Conservation (phyloP, 768 basidiomycete species). For the Lentinula aciculospora region DNA sequence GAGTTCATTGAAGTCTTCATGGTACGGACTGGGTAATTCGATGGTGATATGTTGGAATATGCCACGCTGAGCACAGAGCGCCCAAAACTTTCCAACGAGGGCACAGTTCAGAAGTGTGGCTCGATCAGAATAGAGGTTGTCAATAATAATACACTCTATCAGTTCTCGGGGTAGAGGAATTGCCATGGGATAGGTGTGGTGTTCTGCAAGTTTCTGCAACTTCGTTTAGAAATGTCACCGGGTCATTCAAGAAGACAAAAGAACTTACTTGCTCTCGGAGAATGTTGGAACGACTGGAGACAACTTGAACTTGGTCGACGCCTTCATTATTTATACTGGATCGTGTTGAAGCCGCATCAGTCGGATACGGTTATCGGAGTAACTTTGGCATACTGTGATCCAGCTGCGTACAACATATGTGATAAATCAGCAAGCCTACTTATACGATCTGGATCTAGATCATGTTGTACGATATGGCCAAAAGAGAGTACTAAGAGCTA, state of each 20-base stretch:
- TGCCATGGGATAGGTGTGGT: not conserved
- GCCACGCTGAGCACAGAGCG: conserved; percentile 10
- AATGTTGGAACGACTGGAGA: too few species aligned
- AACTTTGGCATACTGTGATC: too few species aligned
- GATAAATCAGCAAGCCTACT: too few species aligned
- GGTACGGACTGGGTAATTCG: not conserved
- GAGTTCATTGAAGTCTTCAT: not conserved
- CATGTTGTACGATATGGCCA: too few species aligned
- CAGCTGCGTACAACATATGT: too few species aligned
- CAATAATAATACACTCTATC: conserved; percentile 15
- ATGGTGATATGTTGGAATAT: conserved; percentile 9
- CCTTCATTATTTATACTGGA: not conserved
- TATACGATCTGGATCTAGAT: too few species aligned
- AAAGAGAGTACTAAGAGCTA: not conserved
- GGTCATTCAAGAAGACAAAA: not conserved
- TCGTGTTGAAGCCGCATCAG: too few species aligned
- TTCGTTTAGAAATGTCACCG: too few species aligned
- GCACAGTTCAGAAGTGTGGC: conserved; percentile 8
- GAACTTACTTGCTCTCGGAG: not conserved
- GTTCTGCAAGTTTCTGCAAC: too few species aligned
- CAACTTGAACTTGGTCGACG: not conserved
- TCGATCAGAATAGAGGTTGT: conserved; percentile 11
- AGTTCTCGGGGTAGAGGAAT: conserved; percentile 12
- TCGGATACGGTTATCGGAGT: not conserved
- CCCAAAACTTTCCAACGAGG: conserved; percentile 13